phyloP scores from a whole-genome alignment of 768 basidiomycete species.

The Cytidiella melzeri region DNA sequence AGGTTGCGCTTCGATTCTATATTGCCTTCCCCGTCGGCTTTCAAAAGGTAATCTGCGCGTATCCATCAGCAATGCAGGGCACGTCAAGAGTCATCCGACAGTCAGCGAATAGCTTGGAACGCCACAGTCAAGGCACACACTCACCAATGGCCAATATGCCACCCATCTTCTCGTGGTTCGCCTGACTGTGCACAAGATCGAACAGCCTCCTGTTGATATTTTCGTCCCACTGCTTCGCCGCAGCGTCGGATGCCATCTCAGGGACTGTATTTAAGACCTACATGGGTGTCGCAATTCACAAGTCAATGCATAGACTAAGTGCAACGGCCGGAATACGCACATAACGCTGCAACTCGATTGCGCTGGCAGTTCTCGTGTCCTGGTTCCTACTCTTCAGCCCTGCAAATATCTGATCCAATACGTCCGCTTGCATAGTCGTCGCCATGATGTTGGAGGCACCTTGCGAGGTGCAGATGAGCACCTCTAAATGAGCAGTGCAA shows the following conservation, averaged over 20 bases:
- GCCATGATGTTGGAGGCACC: slow-evolving; percentile 40
- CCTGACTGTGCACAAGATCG: slow-evolving; percentile 78
- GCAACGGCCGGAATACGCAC: slow-evolving; percentile 34
- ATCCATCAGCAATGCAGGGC: neutral
- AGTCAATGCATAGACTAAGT: neutral
- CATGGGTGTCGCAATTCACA: slow-evolving; percentile 6
- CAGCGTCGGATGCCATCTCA: slow-evolving; percentile 78
- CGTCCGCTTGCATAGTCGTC: slow-evolving; percentile 52
- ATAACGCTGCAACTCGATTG: slow-evolving; percentile 68
- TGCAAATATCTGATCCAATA: slow-evolving; percentile 61
- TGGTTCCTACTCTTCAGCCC: slow-evolving; percentile 57
- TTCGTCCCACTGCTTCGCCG: slow-evolving; percentile 81
- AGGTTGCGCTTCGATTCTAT: slow-evolving; percentile 76
- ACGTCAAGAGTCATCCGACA: slow-evolving; percentile 5
- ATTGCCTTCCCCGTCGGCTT: slow-evolving; percentile 72
- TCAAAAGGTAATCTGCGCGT: slow-evolving; percentile 63
- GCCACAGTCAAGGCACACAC: slow-evolving; percentile 13
- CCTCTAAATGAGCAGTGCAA: too few relatives aligned
- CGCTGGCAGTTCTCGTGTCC: slow-evolving; percentile 62
- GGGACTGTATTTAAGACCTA: slow-evolving; percentile 70
- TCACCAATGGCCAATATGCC: slow-evolving; percentile 84
- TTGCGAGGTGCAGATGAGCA: neutral
- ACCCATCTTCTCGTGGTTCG: slow-evolving; percentile 74
- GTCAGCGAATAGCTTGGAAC: neutral
- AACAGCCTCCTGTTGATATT: slow-evolving; percentile 75